phyloP scores from a whole-genome alignment of 805 yeast genomes.

The Saccharomyces paradoxus region DNA sequence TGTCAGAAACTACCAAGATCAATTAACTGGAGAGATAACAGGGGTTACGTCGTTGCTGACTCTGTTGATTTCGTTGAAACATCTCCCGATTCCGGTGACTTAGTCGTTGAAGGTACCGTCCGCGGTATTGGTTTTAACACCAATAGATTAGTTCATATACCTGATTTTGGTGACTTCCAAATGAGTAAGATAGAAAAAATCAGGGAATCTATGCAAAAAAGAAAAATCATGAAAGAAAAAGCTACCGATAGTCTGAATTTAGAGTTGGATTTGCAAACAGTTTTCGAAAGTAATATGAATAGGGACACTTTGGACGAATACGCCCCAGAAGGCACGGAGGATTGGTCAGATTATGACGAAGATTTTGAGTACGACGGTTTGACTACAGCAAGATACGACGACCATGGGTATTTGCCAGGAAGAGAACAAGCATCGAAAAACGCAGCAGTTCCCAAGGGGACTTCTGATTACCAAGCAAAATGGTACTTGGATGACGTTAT shows the following conservation, averaged over 20 bases:
- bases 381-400: slow-evolving; percentile 33
- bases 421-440: slow-evolving; percentile 22
- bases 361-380: slow-evolving; percentile 29
- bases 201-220: slow-evolving; percentile 24
- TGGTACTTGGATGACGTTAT: slow-evolving; percentile 61
- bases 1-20: slow-evolving; percentile 85
- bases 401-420: slow-evolving; percentile 34
- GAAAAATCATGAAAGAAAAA: slow-evolving; percentile 8
- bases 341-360: slow-evolving; percentile 28
- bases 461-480: slow-evolving; percentile 72
- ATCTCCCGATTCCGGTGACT: slow-evolving; percentile 22
- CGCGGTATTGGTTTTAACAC: slow-evolving; percentile 81
- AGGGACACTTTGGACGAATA: slow-evolving; percentile 56
- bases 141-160: slow-evolving; percentile 73
- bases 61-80: slow-evolving; percentile 32
- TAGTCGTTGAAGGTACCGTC: slow-evolving; percentile 72
- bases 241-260: slow-evolving; percentile 10
- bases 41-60: slow-evolving; percentile 83
- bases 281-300: slow-evolving; percentile 32
- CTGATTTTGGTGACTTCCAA: slow-evolving; percentile 85
- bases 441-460: slow-evolving; percentile 58
- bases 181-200: slow-evolving; percentile 56
- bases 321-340: slow-evolving; percentile 49
- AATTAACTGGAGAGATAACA: slow-evolving; percentile 84
- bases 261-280: slow-evolving; percentile 12